Evolutionary conservation across 345 rosid species (phyloP).

Genomic region (Moricandia arvensis): DNA sequence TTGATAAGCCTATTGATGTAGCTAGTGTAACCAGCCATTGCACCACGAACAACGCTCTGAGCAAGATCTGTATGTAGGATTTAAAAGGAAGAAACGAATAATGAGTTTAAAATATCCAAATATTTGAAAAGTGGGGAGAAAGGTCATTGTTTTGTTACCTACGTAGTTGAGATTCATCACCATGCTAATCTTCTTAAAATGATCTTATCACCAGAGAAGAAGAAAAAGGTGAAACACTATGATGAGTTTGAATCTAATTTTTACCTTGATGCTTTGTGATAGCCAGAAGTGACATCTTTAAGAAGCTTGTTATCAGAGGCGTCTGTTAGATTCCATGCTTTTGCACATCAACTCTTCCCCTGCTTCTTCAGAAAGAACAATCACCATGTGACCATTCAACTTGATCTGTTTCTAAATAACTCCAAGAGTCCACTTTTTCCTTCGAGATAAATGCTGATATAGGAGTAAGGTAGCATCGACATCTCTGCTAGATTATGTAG

Average conservation of each 20-base stretch:
- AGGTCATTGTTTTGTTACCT: too few relatives aligned
- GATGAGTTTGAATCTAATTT: not conserved
- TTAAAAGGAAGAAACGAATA: not conserved
- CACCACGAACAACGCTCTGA: not conserved
- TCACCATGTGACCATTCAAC: slow-evolving; percentile 74
- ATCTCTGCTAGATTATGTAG: too few relatives aligned
- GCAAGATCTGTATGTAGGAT: not conserved
- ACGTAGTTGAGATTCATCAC: too few relatives aligned
- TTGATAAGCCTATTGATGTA: not conserved
- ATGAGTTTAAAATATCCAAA: not conserved
- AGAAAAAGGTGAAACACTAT: not conserved
- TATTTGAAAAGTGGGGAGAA: too few relatives aligned
- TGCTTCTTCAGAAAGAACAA: slow-evolving; percentile 82
- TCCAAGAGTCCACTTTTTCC: slow-evolving; percentile 71
- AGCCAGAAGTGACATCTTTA: slow-evolving; percentile 67
- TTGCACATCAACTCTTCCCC: slow-evolving; percentile 66
- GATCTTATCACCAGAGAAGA: too few relatives aligned
- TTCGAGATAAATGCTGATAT: slow-evolving; percentile 48
- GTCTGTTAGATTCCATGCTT: slow-evolving; percentile 51
- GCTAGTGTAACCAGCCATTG: not conserved
- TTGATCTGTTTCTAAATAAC: slow-evolving; percentile 58
- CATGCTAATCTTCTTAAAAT: too few relatives aligned
- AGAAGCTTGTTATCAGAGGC: slow-evolving; percentile 89
- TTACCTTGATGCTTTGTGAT: slow-evolving; percentile 37
- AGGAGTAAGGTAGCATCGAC: not conserved